A percentile compares a stretch with the other conserved stretches of the same genome.
Evolutionary conservation across 2,329 filamentous ascomycete species (phyloP).

Genomic region (Fusarium sp.): DNA sequence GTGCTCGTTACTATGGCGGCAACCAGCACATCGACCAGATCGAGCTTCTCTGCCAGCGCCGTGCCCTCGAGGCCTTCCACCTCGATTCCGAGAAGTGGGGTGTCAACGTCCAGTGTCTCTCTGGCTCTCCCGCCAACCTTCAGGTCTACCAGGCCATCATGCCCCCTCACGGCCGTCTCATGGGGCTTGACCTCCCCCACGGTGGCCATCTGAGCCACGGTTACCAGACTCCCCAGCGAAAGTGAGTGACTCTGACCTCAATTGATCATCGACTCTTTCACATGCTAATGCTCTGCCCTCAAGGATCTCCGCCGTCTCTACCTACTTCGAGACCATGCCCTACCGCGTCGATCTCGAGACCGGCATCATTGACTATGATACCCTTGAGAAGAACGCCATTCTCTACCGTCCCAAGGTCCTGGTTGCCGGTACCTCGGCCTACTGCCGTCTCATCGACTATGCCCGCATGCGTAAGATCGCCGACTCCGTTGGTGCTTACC

Average conservation of each 20-base stretch:
- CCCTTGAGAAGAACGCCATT: constrained; percentile 88
- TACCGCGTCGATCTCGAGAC: constrained; percentile 93
- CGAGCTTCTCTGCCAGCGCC: constrained; percentile 94
- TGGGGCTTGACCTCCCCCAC: constrained; percentile 96
- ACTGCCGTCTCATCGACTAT: constrained; percentile 98
- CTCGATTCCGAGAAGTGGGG: constrained; percentile 93
- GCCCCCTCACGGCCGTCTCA: constrained; percentile 94
- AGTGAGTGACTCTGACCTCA: constrained; percentile 67
- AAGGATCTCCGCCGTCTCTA: constrained; percentile 95
- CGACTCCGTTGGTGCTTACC: constrained; percentile 92
- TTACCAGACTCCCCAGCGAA: constrained; percentile 95
- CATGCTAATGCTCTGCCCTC: constrained; percentile 4
- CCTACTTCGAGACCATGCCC: constrained; percentile 99
- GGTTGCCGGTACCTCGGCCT: constrained; percentile 96
- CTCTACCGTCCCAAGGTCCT: constrained; percentile 97
- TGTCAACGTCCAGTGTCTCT: constrained; percentile 97
- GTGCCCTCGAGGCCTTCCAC: constrained; percentile 93
- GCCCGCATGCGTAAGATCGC: constrained; percentile 96
- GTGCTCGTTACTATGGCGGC: constrained; percentile 98
- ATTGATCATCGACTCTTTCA: neutral
- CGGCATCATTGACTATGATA: constrained; percentile 97
- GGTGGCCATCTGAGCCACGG: constrained; percentile 96
- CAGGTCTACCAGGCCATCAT: constrained; percentile 99
- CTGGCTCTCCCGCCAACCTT: constrained; percentile 94
- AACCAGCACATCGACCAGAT: constrained; percentile 99